Conservation (phyloP, 2,329 filamentous ascomycete species). For the Penicillium sp. region DNA sequence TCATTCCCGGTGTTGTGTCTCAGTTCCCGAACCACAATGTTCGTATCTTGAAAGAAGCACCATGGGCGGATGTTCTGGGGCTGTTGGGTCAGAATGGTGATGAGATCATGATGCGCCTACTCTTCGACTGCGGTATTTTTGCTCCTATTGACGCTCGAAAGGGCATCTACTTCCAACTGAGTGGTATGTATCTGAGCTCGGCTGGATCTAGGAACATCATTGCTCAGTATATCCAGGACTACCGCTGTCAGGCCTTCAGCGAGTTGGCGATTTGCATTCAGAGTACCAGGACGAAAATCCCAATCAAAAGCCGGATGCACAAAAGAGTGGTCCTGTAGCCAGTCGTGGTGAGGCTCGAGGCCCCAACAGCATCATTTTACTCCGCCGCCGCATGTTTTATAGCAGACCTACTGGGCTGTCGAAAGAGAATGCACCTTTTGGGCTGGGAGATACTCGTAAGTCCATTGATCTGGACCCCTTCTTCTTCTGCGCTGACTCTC, state of each 20-base stretch:
- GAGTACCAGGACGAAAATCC: neutral
- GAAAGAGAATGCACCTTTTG: constrained; percentile 64
- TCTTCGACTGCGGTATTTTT: constrained; percentile 76
- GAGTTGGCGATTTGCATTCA: constrained; percentile 13
- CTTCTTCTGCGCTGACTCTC: neutral
- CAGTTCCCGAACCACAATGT: constrained; percentile 67
- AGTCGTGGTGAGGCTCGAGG: constrained; percentile 13
- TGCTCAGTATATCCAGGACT: constrained; percentile 21
- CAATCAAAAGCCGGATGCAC: neutral
- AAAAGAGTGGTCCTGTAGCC: neutral
- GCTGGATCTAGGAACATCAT: neutral
- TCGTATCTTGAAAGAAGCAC: constrained; percentile 59
- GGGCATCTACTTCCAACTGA: constrained; percentile 72
- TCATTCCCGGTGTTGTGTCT: constrained; percentile 62
- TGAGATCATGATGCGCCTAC: constrained; percentile 68
- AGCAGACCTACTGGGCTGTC: constrained; percentile 67
- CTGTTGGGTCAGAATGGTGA: constrained; percentile 73
- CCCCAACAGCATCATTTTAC: constrained; percentile 63
- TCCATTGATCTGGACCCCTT: constrained; percentile 7
- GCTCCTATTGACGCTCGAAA: constrained; percentile 54
- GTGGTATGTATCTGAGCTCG: constrained; percentile 52
- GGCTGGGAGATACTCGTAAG: constrained; percentile 76
- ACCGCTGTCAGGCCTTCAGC: constrained; percentile 30
- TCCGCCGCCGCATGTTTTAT: constrained; percentile 82
- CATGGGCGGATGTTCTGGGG: constrained; percentile 71